Evolutionary conservation across 805 yeast species (phyloP), one percentile per base, ranked within the genome.

Genomic region (Teunomyces pallodes): DNA sequence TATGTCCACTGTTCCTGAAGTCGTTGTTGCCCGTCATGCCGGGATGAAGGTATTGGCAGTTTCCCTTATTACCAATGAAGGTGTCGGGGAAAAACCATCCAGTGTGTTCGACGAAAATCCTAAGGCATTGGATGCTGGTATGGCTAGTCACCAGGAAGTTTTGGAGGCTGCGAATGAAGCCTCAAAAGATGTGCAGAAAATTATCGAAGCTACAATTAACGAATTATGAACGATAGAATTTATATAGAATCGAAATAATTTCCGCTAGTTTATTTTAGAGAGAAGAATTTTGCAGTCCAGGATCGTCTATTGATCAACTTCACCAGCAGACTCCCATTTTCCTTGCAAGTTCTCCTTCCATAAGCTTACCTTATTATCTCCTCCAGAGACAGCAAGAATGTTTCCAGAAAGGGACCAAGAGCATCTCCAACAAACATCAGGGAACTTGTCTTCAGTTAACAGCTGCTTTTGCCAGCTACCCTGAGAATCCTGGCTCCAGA

Each of bases 1-100:
- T 3, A 92, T 92, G 99, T 87, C 96, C 48, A 94, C 98, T 0
- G 97, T 92, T 30, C 97, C 99, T 0, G 99, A 92, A 67, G 96
- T 90, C 2, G 82, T 90, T 51, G 86, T 90, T 14, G 98, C 97
- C 1, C 83, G 96, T 64, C 98, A 94, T 65, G 79, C 84, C 50
- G 96, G 91, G 1, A 67, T 94, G 70, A 77, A 74, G 54, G 96
- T 90, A 4, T 70, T 92, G 52, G 98, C 97, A 0, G 65, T 92
- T 36, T 86, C 94, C 54, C 75, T 94, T 51, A 85, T 92, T 56
- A 92, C 98, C 16, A 92, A 92, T 61, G 84, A 81, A 1, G 90
- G 89, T 32, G 87, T 90, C 5, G 77, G 78, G 24, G 86, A 79
- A 26, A 77, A 79, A 46, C 89, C 94, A 8, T 82, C 86, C 5